Base-by-base conservation (phyloP, 805 yeast species). In the Scheffersomyces coipomensis region DNA sequence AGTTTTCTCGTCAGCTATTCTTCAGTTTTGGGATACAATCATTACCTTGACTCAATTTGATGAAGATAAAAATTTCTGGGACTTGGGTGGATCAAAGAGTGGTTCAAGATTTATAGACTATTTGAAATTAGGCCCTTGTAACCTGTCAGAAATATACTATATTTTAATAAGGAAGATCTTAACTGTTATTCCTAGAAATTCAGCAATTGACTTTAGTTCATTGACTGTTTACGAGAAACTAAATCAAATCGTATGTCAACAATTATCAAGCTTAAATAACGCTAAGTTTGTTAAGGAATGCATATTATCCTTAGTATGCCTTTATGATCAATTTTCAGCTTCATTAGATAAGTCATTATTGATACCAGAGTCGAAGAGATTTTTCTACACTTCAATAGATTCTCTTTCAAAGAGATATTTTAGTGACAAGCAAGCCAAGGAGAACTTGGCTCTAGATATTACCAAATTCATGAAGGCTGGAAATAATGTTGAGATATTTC, bases 91-190 rank as follows among this genome's bases (percentile, higher is more conserved):
- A 13, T 47, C 51, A 33, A 66, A 66, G 39, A 45, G 56, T 40
- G 61, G 62, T 3, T 47, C 79, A 1, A 71, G 70, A 42, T 51
- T 85, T 9, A 33, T 66, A 1, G 71, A 62, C 0, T 72, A 81
- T 45, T 47, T 85, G 16, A 62, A 62, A 10, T 44, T 79, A 11
- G 85, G 88, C 0, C 76, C 78, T 2, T 66, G 81, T 34, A 69
- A 68, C 35, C 78, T 85, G 36, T 62, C 67, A 21, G 73, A 81
- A 0, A 46, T 61, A 0, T 83, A 79, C 51, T 85, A 77, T 47
- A 40, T 43, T 2, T 34, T 51, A 8, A 35, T 69, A 15, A 37
- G 38, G 2, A 39, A 47, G 1, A 51, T 68, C 22, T 56, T 68
- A 29, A n/a, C 16, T 4, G 19, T 19, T 21, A 19, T 29, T 18